Evolutionary conservation across 352 stramenopile genomes (phyloP).

Genomic region (Aphanomyces euteiches): DNA sequence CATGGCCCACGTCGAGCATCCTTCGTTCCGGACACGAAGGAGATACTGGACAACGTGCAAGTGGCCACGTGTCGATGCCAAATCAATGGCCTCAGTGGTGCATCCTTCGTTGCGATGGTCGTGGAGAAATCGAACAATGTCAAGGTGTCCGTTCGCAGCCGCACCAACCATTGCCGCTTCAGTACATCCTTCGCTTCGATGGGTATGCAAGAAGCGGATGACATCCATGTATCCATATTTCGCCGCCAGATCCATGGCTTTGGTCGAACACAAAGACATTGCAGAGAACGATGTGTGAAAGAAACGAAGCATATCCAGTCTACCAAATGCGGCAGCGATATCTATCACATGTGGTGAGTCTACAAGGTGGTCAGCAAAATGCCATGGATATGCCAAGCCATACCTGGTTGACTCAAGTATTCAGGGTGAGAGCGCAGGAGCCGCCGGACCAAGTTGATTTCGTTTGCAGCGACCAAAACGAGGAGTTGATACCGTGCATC

Average conservation of each 20-base stretch:
- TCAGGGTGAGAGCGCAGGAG: not conserved
- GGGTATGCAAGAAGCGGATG: constrained; percentile 25
- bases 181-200: constrained; percentile 31
- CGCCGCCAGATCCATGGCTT: constrained; percentile 9
- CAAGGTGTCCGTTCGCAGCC: not conserved
- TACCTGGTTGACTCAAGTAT: constrained; percentile 5
- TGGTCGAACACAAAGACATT: constrained; percentile 26
- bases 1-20: not conserved
- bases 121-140: constrained; percentile 13
- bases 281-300: not conserved
- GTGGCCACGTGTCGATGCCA: constrained; percentile 17
- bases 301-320: not conserved
- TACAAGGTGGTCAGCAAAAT: not conserved
- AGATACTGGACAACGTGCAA: not conserved
- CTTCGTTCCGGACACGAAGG: not conserved
- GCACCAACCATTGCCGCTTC: not conserved
- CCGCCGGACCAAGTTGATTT: not conserved
- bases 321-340: constrained; percentile 2
- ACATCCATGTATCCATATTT: not conserved
- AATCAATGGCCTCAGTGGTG: constrained; percentile 8
- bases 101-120: not conserved
- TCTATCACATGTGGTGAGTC: not conserved
- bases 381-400: too few relatives aligned
- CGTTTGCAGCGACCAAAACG: not conserved
- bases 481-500: constrained; percentile 1